Evolutionary conservation across 192 early-diverging fungal species (phyloP).

Genomic region (Gigaspora rosea): DNA sequence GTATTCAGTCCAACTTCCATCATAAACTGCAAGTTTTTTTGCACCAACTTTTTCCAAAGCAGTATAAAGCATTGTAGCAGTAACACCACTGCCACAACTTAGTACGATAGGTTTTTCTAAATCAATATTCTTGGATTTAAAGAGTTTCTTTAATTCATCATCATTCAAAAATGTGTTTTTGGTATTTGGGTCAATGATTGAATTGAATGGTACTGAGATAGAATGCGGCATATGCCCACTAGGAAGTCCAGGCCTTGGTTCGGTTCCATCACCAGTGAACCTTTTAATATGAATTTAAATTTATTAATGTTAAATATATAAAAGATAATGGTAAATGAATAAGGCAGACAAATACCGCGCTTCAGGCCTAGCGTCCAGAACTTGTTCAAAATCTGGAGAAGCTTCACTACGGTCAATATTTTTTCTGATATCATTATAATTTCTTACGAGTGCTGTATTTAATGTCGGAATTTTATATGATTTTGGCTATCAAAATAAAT

Average conservation of each 20-base stretch:
- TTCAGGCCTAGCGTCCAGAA: slow-evolving; percentile 73
- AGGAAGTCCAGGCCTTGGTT: slow-evolving; percentile 75
- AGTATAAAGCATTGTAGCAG: slow-evolving; percentile 79
- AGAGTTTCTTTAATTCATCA: slow-evolving; percentile 55
- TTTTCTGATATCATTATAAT: slow-evolving; percentile 59
- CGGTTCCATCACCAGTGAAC: slow-evolving; percentile 73
- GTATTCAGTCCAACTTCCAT: slow-evolving; percentile 93
- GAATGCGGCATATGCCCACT: slow-evolving; percentile 84
- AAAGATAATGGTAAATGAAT: not conserved
- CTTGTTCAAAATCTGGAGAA: slow-evolving; percentile 43
- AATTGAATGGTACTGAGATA: slow-evolving; percentile 71
- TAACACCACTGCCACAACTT: slow-evolving; percentile 89
- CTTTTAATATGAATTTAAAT: slow-evolving; percentile 33
- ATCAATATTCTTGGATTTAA: slow-evolving; percentile 65
- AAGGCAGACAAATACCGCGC: slow-evolving; percentile 36
- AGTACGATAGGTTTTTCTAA: slow-evolving; percentile 70
- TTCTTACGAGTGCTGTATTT: slow-evolving; percentile 49
- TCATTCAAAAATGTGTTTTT: slow-evolving; percentile 56
- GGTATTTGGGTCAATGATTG: slow-evolving; percentile 57
- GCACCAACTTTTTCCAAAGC: slow-evolving; percentile 74
- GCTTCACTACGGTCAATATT: slow-evolving; percentile 48
- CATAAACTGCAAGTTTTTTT: slow-evolving; percentile 71
- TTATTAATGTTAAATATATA: not conserved
- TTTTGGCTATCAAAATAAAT: slow-evolving; percentile 32
- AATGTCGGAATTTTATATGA: slow-evolving; percentile 40